phyloP scores from a whole-genome alignment of 306 rosid genomes.

The Acacia melanoxylon region DNA sequence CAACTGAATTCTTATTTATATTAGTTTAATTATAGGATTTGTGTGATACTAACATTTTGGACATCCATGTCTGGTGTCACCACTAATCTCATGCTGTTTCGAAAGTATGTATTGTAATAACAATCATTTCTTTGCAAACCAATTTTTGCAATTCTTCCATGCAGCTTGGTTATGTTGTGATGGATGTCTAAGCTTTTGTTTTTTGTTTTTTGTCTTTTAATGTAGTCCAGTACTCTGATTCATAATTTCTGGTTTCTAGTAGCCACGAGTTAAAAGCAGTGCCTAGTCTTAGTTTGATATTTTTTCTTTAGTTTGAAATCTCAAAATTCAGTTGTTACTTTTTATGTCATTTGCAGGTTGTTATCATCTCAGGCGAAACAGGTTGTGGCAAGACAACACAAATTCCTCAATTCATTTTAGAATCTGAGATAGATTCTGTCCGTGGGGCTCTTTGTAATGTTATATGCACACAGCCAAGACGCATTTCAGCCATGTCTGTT shows the following conservation, averaged over 20 bases:
- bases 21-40: conserved; percentile 17
- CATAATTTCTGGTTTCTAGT: conserved; percentile 12
- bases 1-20: conserved; percentile 11
- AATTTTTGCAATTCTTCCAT: not conserved
- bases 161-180: conserved; percentile 1
- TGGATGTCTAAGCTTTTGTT: not conserved
- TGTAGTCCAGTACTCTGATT: conserved; percentile 17
- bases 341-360: conserved; percentile 53
- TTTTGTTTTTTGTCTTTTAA: too few species aligned
- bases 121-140: not conserved
- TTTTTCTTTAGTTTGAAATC: not conserved
- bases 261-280: conserved; percentile 13
- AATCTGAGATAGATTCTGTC: conserved; percentile 75
- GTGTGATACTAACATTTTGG: not conserved
- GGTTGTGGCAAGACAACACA: conserved; percentile 99
- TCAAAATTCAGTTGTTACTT: conserved; percentile 15
- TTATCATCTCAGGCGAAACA: conserved; percentile 89
- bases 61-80: conserved; percentile 1
- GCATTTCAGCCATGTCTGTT: conserved; percentile 95
- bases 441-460: conserved; percentile 81
- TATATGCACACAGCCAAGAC: conserved; percentile 95
- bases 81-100: not conserved
- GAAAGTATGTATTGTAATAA: not conserved
- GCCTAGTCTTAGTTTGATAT: conserved; percentile 1
- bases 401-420: conserved; percentile 95